These are phyloP conservation scores for Colletotrichum sp. DNA, from an alignment of 2,329 filamentous ascomycete species.

Conservation along the genomic window DNA sequence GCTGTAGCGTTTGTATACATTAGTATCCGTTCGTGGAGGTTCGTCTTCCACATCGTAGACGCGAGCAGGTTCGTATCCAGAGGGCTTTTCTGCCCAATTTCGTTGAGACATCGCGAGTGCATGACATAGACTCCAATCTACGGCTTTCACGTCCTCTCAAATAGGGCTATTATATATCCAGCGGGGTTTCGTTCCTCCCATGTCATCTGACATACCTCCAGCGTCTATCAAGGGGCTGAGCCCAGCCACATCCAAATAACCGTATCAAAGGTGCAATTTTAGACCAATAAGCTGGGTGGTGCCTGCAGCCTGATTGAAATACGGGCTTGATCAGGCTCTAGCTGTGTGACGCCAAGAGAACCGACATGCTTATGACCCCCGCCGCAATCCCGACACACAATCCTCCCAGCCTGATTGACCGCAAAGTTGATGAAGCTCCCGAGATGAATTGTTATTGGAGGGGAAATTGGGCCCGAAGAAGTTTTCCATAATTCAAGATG, in stretches of 20 bases:
- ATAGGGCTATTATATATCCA: background rate
- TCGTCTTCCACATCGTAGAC: background rate
- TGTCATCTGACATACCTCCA: background rate
- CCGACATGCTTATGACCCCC: background rate
- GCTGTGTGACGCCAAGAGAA: background rate
- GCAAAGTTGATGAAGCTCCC: background rate
- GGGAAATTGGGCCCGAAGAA: accelerated
- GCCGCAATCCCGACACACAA: background rate
- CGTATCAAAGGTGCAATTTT: background rate
- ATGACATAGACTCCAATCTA: accelerated
- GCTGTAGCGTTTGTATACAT: background rate
- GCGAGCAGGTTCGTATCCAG: background rate
- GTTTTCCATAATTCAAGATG: background rate
- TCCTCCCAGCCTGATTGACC: background rate
- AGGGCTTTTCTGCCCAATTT: background rate
- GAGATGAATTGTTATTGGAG: background rate
- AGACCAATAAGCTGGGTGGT: background rate
- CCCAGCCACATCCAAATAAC: background rate
- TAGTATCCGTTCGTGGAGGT: background rate
- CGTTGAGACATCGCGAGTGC: background rate
- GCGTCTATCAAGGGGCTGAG: background rate
- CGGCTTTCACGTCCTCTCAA: background rate
- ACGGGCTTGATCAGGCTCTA: background rate
- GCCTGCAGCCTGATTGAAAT: background rate
- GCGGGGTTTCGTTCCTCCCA: background rate